These are phyloP conservation scores for Hymenoscyphus albidus DNA, from an alignment of 2,329 filamentous ascomycete genomes.

Conservation along the genomic window DNA sequence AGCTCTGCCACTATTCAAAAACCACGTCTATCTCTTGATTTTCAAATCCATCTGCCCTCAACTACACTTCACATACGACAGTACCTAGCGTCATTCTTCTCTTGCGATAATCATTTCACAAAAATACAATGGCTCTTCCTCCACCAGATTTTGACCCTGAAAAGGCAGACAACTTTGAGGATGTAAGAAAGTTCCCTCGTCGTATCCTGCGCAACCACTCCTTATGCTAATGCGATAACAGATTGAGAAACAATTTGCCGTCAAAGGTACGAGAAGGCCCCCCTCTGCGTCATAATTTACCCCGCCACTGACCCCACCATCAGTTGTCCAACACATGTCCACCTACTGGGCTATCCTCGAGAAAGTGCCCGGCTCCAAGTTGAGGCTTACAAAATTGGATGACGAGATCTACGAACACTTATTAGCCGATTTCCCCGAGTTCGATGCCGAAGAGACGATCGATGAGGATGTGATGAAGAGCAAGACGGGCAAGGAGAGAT, in stretches of 20 bases:
- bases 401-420: constrained; percentile 93
- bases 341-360: constrained; percentile 97
- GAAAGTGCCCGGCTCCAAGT: constrained; percentile 78
- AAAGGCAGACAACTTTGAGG: constrained; percentile 65
- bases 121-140: constrained; percentile 18
- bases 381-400: constrained; percentile 90
- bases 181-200: constrained; percentile 46
- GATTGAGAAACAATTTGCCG: constrained; percentile 99
- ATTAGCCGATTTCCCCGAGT: constrained; percentile 83
- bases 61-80: not conserved
- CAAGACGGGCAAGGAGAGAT: constrained; percentile 87
- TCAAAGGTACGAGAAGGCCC: constrained; percentile 64
- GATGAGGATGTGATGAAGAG: constrained; percentile 97
- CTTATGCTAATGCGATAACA: constrained; percentile 36
- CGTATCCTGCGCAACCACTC: constrained; percentile 8
- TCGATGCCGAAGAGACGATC: constrained; percentile 75
- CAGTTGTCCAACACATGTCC: constrained; percentile 87
- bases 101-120: not conserved
- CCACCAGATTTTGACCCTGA: constrained; percentile 50
- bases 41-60: not conserved
- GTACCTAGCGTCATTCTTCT: not conserved
- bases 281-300: constrained; percentile 14
- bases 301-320: constrained; percentile 26
- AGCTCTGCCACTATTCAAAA: not conserved
- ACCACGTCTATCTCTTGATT: not conserved